Evolutionary conservation across 2,329 filamentous ascomycete genomes (phyloP), one percentile per base, ranked within the genome.

Genomic region (Diaporthe sp.): DNA sequence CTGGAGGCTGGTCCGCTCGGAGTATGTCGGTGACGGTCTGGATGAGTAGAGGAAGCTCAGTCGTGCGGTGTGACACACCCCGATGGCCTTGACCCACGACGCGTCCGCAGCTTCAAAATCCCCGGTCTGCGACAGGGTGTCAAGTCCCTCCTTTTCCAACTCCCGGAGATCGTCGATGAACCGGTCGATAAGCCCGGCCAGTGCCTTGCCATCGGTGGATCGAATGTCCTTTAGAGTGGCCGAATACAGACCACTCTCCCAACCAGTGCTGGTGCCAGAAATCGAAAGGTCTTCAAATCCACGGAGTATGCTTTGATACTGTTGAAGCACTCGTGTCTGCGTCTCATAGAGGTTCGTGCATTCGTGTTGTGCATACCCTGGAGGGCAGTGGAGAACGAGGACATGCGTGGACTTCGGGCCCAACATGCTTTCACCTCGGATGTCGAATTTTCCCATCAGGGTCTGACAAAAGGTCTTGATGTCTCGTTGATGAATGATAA

Each of bases 381-480:
- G 13, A 42, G 17, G n/a, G 25, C 22, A 30, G 7, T 30, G n/a
- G 15, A 61, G 58, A 10, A 7, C n/a, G 15, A 61, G 15, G n/a
- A 3, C 7, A 42, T 61, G 58, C 2, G 6, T 27, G 13, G n/a
- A 4, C 15, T 4, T 30, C 7, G 37, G 22, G 3, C 35, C 58
- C 12, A 42, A 19, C 0, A 8, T 1, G 8, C 25, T 2, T 27
- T 30, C n/a, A 7, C 6, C 9, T 0, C 3, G 0, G 58, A 0
- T 1, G 32, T 12, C 12, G 58, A 42, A 61, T 7, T 44, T 25
- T 3, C 58, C 58, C 58, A 61, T 44, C 2, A 61, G n/a, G 4
- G 12, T 1, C 12, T 25, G 58, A 5, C 37, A 44, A 27, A 61
- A 61, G 7, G 12, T 2, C 1, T 61, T 13, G 37, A 25, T 17